A percentile compares a stretch with the other conserved stretches of the same genome.
Evolutionary conservation across 2,329 filamentous ascomycete genomes (phyloP).

Genomic region (Alternaria gansuensis): DNA sequence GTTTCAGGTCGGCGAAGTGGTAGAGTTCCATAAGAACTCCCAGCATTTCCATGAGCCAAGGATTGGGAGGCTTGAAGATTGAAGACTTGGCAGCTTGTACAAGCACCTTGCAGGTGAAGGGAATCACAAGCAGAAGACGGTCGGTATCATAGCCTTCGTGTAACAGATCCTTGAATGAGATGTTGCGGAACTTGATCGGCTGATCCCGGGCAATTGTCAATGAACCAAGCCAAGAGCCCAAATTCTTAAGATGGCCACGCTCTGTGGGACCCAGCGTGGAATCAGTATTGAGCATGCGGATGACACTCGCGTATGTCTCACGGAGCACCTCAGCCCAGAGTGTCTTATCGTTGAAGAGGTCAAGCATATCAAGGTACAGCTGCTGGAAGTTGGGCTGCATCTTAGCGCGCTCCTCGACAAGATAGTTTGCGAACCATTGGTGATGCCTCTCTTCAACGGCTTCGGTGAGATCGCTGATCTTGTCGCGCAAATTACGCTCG

Average conservation of each 20-base stretch:
- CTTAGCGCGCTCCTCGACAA: slow-evolving; percentile 95
- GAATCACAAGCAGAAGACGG: slow-evolving; percentile 88
- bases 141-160: slow-evolving; percentile 95
- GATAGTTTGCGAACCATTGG: slow-evolving; percentile 94
- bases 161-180: slow-evolving; percentile 94
- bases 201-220: slow-evolving; percentile 92
- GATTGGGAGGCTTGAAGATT: slow-evolving; percentile 93
- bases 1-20: slow-evolving; percentile 88
- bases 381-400: slow-evolving; percentile 97
- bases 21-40: slow-evolving; percentile 92
- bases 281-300: slow-evolving; percentile 89
- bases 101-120: slow-evolving; percentile 96
- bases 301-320: slow-evolving; percentile 88
- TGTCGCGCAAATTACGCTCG: slow-evolving; percentile 82
- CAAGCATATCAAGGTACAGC: slow-evolving; percentile 89
- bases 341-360: slow-evolving; percentile 78
- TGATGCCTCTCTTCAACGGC: slow-evolving; percentile 82
- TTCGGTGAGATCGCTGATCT: slow-evolving; percentile 81
- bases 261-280: slow-evolving; percentile 86
- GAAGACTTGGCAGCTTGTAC: slow-evolving; percentile 83
- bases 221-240: slow-evolving; percentile 92
- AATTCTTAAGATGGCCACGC: slow-evolving; percentile 87
- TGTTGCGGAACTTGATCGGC: slow-evolving; percentile 94
- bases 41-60: slow-evolving; percentile 97
- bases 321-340: slow-evolving; percentile 90